Base-by-base conservation (phyloP, 2,329 filamentous ascomycete species). In the Sclerotinia trifoliorum region DNA sequence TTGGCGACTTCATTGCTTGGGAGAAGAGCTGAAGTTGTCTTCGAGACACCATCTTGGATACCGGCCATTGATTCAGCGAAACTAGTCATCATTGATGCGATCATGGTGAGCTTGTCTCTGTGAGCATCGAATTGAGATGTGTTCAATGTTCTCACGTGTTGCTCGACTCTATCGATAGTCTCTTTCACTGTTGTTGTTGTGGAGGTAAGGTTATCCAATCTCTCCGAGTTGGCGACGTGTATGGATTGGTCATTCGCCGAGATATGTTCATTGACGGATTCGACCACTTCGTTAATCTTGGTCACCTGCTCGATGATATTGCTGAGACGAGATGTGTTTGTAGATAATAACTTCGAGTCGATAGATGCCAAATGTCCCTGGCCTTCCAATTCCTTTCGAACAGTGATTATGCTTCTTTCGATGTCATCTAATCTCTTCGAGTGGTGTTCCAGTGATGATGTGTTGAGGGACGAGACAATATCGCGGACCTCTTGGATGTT, bases 331-430 rank as follows among this genome's bases (percentile, higher is more conserved):
- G 70, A 63, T 58, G 68, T 72, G 46, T 70, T 73, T 17, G 65
- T 67, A 3, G 70, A 71, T 42, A 72, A 48, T 29, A 73, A 66
- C 29, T 74, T 73, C 15, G 72, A 73, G 48, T 72, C 71, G 49
- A 73, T 54, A 5, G 72, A 72, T 48, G 71, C 72, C 42, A 74
- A 46, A 7, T 64, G 69, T 32, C 70, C 60, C 58, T 71, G 70
- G 2, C 61, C 68, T 61, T 71, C 72, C 58, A 73, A 29, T 32
- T 71, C 71, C 60, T 70, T 70, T 60, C 70, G 70, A 42, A 74
- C 51, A 15, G 71, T 66, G 8, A 63, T 65, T 11, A 72, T 64
- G 15, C 60, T 61, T 58, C 72, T 69, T 26, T 74, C 72, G 15
- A 74, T 73, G 5, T 65, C 58, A 39, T 73, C 70, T 32, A 74